Evolutionary conservation across 352 stramenopile genomes (phyloP).

Genomic region (Phytophthora niederhauseri): DNA sequence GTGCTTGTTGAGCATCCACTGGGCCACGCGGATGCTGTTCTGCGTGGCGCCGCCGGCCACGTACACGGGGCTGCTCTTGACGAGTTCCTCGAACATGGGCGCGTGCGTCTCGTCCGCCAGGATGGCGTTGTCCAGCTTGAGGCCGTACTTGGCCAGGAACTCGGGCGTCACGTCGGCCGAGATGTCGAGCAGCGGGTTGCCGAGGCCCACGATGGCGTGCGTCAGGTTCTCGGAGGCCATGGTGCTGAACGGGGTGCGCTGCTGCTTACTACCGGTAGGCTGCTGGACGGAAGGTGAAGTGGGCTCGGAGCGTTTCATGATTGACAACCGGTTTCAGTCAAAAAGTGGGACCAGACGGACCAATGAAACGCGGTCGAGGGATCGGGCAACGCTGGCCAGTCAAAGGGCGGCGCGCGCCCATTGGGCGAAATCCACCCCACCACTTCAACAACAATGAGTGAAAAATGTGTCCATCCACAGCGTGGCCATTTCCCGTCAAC

Average conservation of each 20-base stretch:
- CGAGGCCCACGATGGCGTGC: constrained; percentile 94
- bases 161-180: constrained; percentile 93
- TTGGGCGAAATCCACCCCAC: background rate
- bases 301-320: constrained; percentile 21
- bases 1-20: constrained; percentile 98
- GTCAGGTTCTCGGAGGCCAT: constrained; percentile 54
- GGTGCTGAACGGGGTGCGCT: constrained; percentile 1
- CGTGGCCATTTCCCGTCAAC: too few relatives aligned
- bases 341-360: constrained; percentile 9
- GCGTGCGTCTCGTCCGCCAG: constrained; percentile 98
- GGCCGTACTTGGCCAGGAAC: constrained; percentile 97
- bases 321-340: constrained; percentile 2
- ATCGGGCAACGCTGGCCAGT: background rate
- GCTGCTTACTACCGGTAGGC: constrained; percentile 33
- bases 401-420: background rate
- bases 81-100: constrained; percentile 96
- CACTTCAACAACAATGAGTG: too few relatives aligned
- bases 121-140: constrained; percentile 97
- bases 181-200: constrained; percentile 99
- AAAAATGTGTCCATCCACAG: too few relatives aligned
- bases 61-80: constrained; percentile 93
- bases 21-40: constrained; percentile 99
- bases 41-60: constrained; percentile 98
- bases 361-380: constrained; percentile 8
- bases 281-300: constrained; percentile 31